Base-by-base conservation (phyloP, 805 yeast species). In the Tetrapisispora pingtungensis region DNA sequence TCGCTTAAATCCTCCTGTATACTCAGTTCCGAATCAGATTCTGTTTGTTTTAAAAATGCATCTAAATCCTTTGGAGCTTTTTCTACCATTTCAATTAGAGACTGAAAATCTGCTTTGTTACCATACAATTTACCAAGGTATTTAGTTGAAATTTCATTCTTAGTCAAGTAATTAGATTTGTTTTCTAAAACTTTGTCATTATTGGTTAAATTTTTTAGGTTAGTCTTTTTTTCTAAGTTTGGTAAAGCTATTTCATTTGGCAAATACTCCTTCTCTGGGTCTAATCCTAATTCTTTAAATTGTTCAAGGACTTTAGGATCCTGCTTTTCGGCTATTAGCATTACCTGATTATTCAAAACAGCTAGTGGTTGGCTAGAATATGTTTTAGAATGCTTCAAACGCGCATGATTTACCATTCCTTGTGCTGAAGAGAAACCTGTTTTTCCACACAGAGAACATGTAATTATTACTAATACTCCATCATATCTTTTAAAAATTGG, bases 381-480 rank as follows among this genome's bases (percentile, higher is more conserved):
- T 46, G 80, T 85, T 44, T 73, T 75, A n/a, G 75, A 66, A 58
- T 84, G 94, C 8, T 88, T 83, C 22, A 81, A 72, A 46, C 93
- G 69, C 43, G 82, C 75, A 59, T 84, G 94, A 58, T 83, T 84
- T 32, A 83, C 70, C 52, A 84, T 82, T 14, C 93, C 93, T 57
- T 84, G 93, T 0, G 88, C 85, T 13, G 84, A 76, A 8, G 85
- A 79, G 56, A 84, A 84, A 49, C 82, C 84, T 35, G 78, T 71
- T 42, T 89, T 61, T 10, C 69, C 72, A 61, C 95, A 84, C 41
- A 71, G 74, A 1, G 79, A 75, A 58, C 95, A 84, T 8, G 77
- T 78, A 32, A 84, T 68, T 40, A 78, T 70, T 2, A 84, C 87
- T 18, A 81, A 63, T 1, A 81, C 69, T 2, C 89, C 89, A 58